phyloP scores from a whole-genome alignment of 305 asterid genomes.

The Caryopteris hybrid region DNA sequence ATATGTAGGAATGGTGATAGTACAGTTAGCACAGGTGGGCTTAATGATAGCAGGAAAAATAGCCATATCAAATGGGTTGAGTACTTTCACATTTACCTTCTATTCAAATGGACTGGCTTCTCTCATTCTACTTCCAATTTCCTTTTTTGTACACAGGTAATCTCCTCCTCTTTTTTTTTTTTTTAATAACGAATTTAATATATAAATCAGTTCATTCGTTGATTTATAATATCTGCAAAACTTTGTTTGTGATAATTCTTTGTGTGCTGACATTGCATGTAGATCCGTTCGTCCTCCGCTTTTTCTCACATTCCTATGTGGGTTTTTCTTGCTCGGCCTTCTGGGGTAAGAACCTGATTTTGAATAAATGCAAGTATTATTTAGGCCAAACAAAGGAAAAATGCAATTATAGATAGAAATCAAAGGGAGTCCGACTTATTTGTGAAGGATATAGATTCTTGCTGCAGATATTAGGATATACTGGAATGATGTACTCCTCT shows the following conservation, averaged over 20 bases:
- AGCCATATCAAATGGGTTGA: constrained; percentile 55
- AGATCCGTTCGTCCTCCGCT: constrained; percentile 52
- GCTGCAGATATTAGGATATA: constrained; percentile 50
- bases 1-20: constrained; percentile 44
- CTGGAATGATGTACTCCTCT: constrained; percentile 40
- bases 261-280: background rate
- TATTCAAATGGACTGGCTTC: constrained; percentile 42
- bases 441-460: constrained; percentile 28
- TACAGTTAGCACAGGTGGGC: constrained; percentile 56
- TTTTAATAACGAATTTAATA: too few relatives aligned
- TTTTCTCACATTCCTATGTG: constrained; percentile 29
- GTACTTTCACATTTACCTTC: constrained; percentile 38
- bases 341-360: constrained; percentile 37
- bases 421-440: background rate
- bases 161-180: background rate
- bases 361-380: too few relatives aligned
- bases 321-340: constrained; percentile 61
- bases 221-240: background rate
- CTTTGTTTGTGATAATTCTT: background rate
- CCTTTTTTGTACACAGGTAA: constrained; percentile 40
- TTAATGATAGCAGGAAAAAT: constrained; percentile 33
- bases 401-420: background rate
- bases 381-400: too few relatives aligned
- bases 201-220: background rate
- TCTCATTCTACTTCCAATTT: constrained; percentile 41